phyloP scores from a whole-genome alignment of 108 stramenopile species.

The Fistulifera solaris region DNA sequence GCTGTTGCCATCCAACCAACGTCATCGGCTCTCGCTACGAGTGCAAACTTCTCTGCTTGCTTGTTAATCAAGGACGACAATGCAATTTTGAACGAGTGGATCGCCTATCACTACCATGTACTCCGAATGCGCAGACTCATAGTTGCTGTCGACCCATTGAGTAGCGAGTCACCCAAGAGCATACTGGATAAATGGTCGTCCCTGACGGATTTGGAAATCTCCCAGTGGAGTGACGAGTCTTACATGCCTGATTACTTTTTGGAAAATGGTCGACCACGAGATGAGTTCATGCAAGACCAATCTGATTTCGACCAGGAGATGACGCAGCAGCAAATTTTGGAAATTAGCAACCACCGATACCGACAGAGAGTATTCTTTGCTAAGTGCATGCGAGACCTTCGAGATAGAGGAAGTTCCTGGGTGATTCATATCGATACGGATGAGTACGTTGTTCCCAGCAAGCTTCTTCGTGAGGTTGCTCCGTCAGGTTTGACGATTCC shows the following conservation, averaged over 20 bases:
- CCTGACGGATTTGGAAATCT: constrained; percentile 14
- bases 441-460: constrained; percentile 39
- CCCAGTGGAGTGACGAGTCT: constrained; percentile 18
- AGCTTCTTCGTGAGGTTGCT: constrained; percentile 7
- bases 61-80: constrained; percentile 33
- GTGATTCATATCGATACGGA: constrained; percentile 51
- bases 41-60: constrained; percentile 21
- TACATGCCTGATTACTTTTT: constrained; percentile 37
- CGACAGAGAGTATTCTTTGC: constrained; percentile 15
- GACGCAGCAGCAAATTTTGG: not conserved
- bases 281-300: constrained; percentile 4
- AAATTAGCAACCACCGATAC: constrained; percentile 18
- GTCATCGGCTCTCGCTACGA: constrained; percentile 1
- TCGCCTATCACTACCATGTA: constrained; percentile 39
- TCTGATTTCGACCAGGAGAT: constrained; percentile 1
- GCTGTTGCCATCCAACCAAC: not conserved
- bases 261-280: constrained; percentile 1
- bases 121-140: constrained; percentile 23
- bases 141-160: constrained; percentile 21
- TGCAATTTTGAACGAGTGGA: constrained; percentile 33
- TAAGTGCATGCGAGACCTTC: constrained; percentile 7
- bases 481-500: constrained; percentile 6
- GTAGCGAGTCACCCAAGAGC: constrained; percentile 11
- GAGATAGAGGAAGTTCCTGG: constrained; percentile 26
- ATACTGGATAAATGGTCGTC: constrained; percentile 25